A percentile compares a stretch with the other conserved stretches of the same genome.
Conservation (phyloP, 1,139 yeast species). For the Suhomyces bribrorum region DNA sequence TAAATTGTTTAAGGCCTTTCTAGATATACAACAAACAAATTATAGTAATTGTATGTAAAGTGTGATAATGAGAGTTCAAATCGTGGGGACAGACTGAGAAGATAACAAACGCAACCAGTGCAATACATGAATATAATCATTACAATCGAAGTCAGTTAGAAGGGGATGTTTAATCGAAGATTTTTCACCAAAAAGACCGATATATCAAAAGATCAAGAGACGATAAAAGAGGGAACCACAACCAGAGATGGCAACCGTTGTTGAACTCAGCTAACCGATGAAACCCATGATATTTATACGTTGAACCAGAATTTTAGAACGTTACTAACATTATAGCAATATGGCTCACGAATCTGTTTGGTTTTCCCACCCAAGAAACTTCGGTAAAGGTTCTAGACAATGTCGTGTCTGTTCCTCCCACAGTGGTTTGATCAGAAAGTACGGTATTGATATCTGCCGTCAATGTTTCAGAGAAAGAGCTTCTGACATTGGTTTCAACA, state of each 20-base stretch:
- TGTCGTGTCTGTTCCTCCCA: constrained; percentile 99
- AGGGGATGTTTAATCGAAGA: background rate
- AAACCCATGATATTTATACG: too few relatives aligned
- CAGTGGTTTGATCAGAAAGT: constrained; percentile 99
- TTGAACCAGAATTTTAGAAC: too few relatives aligned
- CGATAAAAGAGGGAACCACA: background rate
- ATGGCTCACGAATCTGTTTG: constrained; percentile 99
- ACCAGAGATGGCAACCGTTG: too few relatives aligned
- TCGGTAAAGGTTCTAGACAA: constrained; percentile 99
- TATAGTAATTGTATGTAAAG: constrained; percentile 13
- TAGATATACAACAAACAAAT: constrained; percentile 12
- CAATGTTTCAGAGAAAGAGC: constrained; percentile 99
- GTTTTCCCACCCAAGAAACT: constrained; percentile 99
- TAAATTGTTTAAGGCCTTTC: constrained; percentile 9
- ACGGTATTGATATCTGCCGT: constrained; percentile 99
- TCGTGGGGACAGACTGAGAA: background rate
- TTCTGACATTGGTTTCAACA: constrained; percentile 97
- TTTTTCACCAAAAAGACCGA: background rate
- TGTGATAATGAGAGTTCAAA: background rate
- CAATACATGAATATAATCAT: background rate
- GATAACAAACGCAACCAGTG: too few relatives aligned
- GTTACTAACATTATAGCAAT: constrained; percentile 41
- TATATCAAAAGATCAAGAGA: background rate
- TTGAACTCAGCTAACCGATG: too few relatives aligned
- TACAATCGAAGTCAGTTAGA: background rate